These are phyloP conservation scores for Kazachstania sp. DNA, from an alignment of 1,139 yeast genomes.

Conservation along the genomic window DNA sequence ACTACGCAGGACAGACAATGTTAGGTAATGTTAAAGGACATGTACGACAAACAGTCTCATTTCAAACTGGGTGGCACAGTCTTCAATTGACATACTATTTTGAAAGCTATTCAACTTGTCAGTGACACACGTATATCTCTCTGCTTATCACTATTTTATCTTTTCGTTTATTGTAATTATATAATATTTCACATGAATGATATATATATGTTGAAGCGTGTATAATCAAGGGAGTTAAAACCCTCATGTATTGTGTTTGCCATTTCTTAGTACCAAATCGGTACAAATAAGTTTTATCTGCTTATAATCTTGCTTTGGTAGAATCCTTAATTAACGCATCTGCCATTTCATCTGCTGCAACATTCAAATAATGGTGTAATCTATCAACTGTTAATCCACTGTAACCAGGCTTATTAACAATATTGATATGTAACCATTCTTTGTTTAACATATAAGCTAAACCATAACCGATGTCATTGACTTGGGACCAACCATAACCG, in stretches of 20 bases:
- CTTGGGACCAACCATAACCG: conserved; percentile 97
- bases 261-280: background rate
- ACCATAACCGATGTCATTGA: conserved; percentile 88
- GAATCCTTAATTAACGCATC: conserved; percentile 40
- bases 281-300: background rate
- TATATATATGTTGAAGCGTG: too few relatives aligned
- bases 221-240: too few relatives aligned
- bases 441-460: conserved; percentile 87
- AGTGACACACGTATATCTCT: too few relatives aligned
- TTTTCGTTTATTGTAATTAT: too few relatives aligned
- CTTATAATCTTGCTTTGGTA: conserved; percentile 19
- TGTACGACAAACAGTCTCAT: too few relatives aligned
- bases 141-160: too few relatives aligned
- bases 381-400: conserved; percentile 58
- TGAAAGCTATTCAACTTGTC: too few relatives aligned
- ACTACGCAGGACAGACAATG: too few relatives aligned
- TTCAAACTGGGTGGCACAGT: too few relatives aligned
- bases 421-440: conserved; percentile 79
- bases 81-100: too few relatives aligned
- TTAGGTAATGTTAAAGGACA: too few relatives aligned
- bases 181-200: too few relatives aligned
- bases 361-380: conserved; percentile 61
- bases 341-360: conserved; percentile 76
- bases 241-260: background rate
- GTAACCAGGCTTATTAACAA: conserved; percentile 64